A percentile compares a stretch with the other conserved stretches of the same genome.
Evolutionary conservation across 768 basidiomycete genomes (phyloP).

Genomic region (Boletus coccyginus): DNA sequence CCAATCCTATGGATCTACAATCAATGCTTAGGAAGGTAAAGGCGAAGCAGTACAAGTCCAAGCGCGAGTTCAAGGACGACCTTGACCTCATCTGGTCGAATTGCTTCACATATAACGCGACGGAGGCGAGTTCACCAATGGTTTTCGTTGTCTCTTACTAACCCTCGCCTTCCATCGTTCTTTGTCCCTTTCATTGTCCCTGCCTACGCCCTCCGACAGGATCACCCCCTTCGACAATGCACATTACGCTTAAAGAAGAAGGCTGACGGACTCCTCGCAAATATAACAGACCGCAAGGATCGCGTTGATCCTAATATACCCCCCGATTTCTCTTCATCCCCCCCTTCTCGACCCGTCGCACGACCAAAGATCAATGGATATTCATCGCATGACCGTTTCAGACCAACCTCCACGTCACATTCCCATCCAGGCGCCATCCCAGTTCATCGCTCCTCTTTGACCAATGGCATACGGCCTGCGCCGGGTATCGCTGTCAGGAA

Average conservation of each 20-base stretch:
- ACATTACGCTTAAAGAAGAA: slow-evolving; percentile 80
- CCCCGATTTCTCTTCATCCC: slow-evolving; percentile 35
- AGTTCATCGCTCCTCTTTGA: slow-evolving; percentile 7
- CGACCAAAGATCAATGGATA: slow-evolving; percentile 46
- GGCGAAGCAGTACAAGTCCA: slow-evolving; percentile 86
- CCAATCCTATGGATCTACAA: slow-evolving; percentile 92
- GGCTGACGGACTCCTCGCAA: slow-evolving; percentile 80
- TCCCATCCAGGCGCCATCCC: slow-evolving; percentile 3
- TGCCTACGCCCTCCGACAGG: slow-evolving; percentile 40
- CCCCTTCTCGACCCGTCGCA: slow-evolving; percentile 29
- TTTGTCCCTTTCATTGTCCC: neutral
- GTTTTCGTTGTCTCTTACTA: neutral
- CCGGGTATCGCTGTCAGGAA: slow-evolving; percentile 12
- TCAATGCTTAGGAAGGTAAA: slow-evolving; percentile 95
- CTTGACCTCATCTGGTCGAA: slow-evolving; percentile 97
- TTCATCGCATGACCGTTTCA: slow-evolving; percentile 23
- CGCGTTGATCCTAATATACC: slow-evolving; percentile 71
- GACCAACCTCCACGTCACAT: slow-evolving; percentile 22
- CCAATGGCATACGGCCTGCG: slow-evolving; percentile 19
- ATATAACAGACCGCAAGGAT: slow-evolving; percentile 88
- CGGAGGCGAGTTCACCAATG: slow-evolving; percentile 61
- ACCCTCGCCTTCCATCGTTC: neutral
- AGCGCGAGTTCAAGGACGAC: slow-evolving; percentile 91
- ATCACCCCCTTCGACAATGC: slow-evolving; percentile 83
- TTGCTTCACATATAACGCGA: slow-evolving; percentile 88